These are phyloP conservation scores for Periconia macrospinosa DNA, from an alignment of 2,329 filamentous ascomycete genomes.

Conservation along the genomic window DNA sequence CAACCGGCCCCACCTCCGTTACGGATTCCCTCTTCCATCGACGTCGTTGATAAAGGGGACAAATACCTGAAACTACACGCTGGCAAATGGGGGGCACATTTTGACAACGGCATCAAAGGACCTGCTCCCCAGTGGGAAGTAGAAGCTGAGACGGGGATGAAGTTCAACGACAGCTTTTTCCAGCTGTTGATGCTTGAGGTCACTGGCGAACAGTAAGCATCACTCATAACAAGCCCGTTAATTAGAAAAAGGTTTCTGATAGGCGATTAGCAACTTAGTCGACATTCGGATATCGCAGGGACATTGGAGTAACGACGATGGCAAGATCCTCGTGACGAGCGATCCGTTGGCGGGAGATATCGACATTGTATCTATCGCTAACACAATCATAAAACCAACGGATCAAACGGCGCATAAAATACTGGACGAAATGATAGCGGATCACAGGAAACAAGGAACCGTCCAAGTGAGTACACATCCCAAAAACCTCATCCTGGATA, in stretches of 20 bases:
- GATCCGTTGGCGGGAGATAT: neutral
- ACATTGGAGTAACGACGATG: neutral
- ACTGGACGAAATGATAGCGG: neutral
- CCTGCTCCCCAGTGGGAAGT: neutral
- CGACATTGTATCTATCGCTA: neutral
- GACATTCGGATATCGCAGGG: neutral
- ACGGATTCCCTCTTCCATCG: neutral
- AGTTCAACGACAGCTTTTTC: neutral
- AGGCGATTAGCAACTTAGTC: neutral
- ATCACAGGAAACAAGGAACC: neutral
- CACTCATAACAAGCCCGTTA: neutral
- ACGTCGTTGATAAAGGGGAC: neutral
- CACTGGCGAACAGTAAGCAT: neutral
- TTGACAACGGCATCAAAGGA: no score
- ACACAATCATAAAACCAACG: neutral
- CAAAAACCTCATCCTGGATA: no score
- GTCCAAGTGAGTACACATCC: neutral
- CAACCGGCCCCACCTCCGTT: no score
- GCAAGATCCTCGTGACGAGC: no score
- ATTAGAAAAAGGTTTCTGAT: neutral
- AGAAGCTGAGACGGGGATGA: neutral
- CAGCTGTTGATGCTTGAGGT: neutral
- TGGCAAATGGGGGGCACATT: neutral
- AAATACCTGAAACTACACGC: neutral
- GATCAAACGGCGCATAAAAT: neutral